Evolutionary conservation across 2,329 filamentous ascomycete genomes (phyloP), one percentile per base, ranked within the genome.

Genomic region (Tolypocladium tropicale): DNA sequence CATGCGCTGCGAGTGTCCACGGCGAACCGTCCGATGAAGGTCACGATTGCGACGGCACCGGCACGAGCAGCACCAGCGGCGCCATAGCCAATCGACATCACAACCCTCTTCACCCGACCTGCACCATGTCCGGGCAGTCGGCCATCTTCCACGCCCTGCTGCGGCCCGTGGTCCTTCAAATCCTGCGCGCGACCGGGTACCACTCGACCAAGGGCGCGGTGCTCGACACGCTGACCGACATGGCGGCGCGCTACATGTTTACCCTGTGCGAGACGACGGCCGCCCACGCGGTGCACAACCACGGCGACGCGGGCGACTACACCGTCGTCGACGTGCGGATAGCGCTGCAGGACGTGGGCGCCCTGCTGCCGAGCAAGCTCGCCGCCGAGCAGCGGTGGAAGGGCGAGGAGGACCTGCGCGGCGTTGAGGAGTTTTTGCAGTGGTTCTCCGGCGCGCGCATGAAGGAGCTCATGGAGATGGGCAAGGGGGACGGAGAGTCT

Each of bases 141-240:
- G 70, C 76, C n/a, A 71, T 81, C 56, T 81, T 77, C 74, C 86
- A 90, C 72, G 86, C 89, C 58, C 85, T 96, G 60, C 80, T 97
- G 56, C 90, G 91, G 46, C 93, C 93, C 2, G 86, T 86, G 52
- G 83, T 96, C 58, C 83, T 97, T 57, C 91, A 96, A 72, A 93
- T 95, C 65, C 84, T 97, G 53, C 90, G 93, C 67, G 90, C 92
- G 33, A 87, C 90, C 28, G 93, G 93, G 68, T 97, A 95, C 74
- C 89, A 95, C 69, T 80, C 86, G 46, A 89, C 90, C 53, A 85
- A 85, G 55, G 86, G 90, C 2, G 86, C 87, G 4, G 91, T 95
- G 7, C 78, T 96, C 56, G 92, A 97, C 73, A 86, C 89, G 11
- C 71, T 96, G n/a, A 89, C 90, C 16, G 91, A 96, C 71, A 79